Conservation (phyloP, 140 eudicot genomes). For the Anethum foeniculum region DNA sequence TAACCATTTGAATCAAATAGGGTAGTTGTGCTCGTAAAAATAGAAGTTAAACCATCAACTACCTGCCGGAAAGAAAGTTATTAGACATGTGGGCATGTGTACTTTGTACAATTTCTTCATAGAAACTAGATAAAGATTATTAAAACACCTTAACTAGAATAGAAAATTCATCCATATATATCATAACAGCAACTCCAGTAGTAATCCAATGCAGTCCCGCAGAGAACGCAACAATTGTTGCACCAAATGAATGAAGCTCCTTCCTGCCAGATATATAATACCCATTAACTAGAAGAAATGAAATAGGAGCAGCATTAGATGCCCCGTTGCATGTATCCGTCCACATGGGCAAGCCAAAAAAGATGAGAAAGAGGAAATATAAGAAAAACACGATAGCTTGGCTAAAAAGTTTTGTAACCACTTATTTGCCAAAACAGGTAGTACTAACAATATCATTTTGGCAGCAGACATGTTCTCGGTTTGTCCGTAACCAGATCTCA, state of each 20-base stretch:
- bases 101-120: neutral
- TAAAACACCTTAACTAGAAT: constrained; percentile 47
- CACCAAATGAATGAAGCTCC: constrained; percentile 57
- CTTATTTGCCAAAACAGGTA: neutral
- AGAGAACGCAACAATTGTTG: constrained; percentile 44
- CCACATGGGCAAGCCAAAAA: neutral
- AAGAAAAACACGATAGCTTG: neutral
- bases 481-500: neutral
- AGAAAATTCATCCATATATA: constrained; percentile 65
- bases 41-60: constrained; percentile 31
- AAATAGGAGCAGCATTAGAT: neutral
- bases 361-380: neutral
- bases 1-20: constrained; percentile 21
- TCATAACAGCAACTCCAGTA: constrained; percentile 38
- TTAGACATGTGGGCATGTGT: neutral
- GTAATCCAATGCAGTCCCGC: constrained; percentile 38
- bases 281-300: constrained; percentile 4
- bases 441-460: neutral
- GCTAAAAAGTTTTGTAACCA: neutral
- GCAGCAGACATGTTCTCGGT: neutral
- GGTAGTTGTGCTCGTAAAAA: constrained; percentile 24
- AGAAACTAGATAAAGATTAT: constrained; percentile 7
- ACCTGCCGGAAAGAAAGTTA: constrained; percentile 37
- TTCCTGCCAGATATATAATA: constrained; percentile 48
- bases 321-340: neutral